Evolutionary conservation across 23 red algal genomes (phyloP), one percentile per base, ranked within the genome.

Genomic region (Gracilaria domingensis): DNA sequence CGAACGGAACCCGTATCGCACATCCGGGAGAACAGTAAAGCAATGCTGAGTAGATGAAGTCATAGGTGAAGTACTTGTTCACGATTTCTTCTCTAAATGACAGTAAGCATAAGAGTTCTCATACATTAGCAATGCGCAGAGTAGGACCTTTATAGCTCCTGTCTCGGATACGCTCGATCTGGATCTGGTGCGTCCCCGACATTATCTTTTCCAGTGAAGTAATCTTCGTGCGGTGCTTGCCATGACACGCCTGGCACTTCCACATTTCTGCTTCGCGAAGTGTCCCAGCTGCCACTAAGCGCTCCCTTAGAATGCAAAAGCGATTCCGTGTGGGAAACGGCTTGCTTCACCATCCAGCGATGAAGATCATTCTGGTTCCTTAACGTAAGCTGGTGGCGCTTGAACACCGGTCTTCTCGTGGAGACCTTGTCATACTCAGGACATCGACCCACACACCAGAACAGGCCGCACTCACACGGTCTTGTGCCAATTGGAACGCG

Each of bases 391-490:
- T 38, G 56, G 34, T 67, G 56, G 36, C 81, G 81, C 45, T 84
- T 84, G 55, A 66, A 84, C 11, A 84, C 62, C 16, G 81, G 81
- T 50, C 30, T 84, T 56, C 21, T 84, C 28, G 81, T 84, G 26
- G 23, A 0, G 9, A 58, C 30, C 81, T 0, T 64, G 8, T 60
- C 55, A n/a, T 57, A 64, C 25, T 64, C 62, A 11, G 81, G 81
- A 84, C 81, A 84, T 8, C 32, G 56, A 36, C 29, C 64, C 1
- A 64, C 81, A 48, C 81, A 84, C 54, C 55, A 60, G 9, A 84
- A 21, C 8, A 44, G 1, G 56, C 81, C 81, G 29, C 81, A 67
- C 24, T 57, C 55, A 23, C 81, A 84, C 28, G 81, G 81, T 24
- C 37, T 8, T 30, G 44, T 62, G 1, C 81, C 81, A 12, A 84